Conservation (phyloP, 805 yeast species). For the Pichia deserticola region DNA sequence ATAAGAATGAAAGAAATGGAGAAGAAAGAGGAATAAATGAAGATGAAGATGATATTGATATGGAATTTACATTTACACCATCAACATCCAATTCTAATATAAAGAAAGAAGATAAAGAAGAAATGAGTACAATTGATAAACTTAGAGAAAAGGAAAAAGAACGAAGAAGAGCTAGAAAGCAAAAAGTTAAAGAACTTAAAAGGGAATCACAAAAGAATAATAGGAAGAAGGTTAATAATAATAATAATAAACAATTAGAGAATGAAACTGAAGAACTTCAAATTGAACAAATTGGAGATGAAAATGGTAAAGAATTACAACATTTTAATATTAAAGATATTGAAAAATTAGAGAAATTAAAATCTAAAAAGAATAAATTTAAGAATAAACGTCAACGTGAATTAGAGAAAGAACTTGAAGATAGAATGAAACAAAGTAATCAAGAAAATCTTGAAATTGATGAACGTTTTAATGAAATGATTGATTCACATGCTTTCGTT, state of each 20-base stretch:
- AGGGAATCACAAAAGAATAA: conserved; percentile 37
- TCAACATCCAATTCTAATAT: conserved; percentile 38
- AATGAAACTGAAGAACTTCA: conserved; percentile 52
- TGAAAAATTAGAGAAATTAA: conserved; percentile 53
- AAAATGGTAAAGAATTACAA: conserved; percentile 44
- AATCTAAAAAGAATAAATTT: conserved; percentile 41
- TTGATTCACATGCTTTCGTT: conserved; percentile 82
- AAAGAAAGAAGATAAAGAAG: conserved; percentile 35
- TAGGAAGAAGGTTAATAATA: conserved; percentile 23
- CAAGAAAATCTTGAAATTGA: conserved; percentile 50
- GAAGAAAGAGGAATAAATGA: conserved; percentile 15
- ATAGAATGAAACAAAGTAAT: conserved; percentile 32
- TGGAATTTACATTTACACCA: conserved; percentile 95
- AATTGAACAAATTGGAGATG: conserved; percentile 66
- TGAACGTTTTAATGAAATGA: conserved; percentile 77
- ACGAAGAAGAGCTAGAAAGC: conserved; percentile 79
- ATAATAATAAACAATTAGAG: conserved; percentile 22
- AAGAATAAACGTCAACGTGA: conserved; percentile 39
- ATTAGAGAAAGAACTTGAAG: conserved; percentile 45
- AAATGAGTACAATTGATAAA: conserved; percentile 71
- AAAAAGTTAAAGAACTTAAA: conserved; percentile 57
- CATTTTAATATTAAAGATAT: conserved; percentile 80
- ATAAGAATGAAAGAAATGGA: neutral
- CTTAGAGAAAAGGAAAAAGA: conserved; percentile 87
- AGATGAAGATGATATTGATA: conserved; percentile 65